Percentiles rank a stretch among this genome's conserved stretches.
phyloP scores from a whole-genome alignment of 257 asterid species.

The Sherardia arvensis region DNA sequence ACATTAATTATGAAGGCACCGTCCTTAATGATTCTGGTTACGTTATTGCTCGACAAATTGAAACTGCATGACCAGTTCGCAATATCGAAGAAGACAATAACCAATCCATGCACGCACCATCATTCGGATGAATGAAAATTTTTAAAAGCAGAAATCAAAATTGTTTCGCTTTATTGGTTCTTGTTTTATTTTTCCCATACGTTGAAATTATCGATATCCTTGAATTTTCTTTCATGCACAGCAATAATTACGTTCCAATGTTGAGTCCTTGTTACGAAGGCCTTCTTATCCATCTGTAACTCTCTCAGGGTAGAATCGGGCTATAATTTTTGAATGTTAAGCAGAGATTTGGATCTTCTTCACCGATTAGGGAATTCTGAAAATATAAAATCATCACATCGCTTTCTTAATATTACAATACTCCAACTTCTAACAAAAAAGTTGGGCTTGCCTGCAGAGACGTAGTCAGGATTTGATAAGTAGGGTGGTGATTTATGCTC shows the following conservation, averaged over 20 bases:
- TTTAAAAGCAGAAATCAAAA: not conserved
- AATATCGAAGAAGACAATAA: conserved; percentile 7
- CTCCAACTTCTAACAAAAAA: too few relatives aligned
- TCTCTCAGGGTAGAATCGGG: too few relatives aligned
- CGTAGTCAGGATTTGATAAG: too few relatives aligned
- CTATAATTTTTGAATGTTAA: too few relatives aligned
- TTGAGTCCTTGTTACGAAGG: not conserved
- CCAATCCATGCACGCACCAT: conserved; percentile 4
- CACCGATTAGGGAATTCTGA: too few relatives aligned
- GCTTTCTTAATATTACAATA: too few relatives aligned
- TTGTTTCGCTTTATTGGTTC: conserved; percentile 2
- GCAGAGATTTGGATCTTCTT: too few relatives aligned
- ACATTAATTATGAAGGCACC: not conserved
- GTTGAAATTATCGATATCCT: not conserved
- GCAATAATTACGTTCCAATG: not conserved
- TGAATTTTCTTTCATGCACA: not conserved
- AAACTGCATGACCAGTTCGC: not conserved
- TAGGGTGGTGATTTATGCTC: too few relatives aligned
- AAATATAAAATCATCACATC: too few relatives aligned
- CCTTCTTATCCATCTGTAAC: too few relatives aligned
- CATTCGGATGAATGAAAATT: not conserved
- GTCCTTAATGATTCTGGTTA: not conserved
- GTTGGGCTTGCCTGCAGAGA: too few relatives aligned
- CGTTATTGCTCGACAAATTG: conserved; percentile 1
- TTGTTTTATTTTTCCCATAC: not conserved